A percentile compares a stretch with the other conserved stretches of the same genome.
These are phyloP conservation scores for Candida caryicola DNA, from an alignment of 805 yeast species.

Conservation along the genomic window DNA sequence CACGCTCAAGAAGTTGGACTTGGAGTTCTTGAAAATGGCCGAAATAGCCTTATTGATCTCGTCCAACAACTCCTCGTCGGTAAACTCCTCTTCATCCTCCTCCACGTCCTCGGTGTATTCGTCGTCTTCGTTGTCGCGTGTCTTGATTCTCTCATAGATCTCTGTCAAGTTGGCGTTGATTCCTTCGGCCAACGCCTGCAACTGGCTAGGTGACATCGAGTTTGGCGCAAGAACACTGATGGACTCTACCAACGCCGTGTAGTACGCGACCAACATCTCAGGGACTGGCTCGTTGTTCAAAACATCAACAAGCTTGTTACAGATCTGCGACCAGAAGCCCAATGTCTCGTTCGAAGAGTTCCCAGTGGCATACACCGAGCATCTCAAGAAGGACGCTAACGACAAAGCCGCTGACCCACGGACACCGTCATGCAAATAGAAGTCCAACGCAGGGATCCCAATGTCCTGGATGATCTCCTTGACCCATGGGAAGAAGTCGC, in stretches of 20 bases:
- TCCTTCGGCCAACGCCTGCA: conserved; percentile 55
- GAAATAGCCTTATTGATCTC: conserved; percentile 77
- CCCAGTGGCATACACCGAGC: conserved; percentile 56
- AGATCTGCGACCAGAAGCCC: conserved; percentile 68
- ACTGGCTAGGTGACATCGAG: conserved; percentile 53
- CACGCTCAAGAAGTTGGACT: conserved; percentile 56
- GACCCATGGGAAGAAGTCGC: conserved; percentile 79
- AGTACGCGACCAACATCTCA: conserved; percentile 77
- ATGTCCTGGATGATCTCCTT: conserved; percentile 73
- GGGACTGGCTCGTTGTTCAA: conserved; percentile 77
- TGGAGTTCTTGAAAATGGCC: conserved; percentile 63
- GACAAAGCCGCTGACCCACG: conserved; percentile 86
- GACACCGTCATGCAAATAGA: conserved; percentile 91
- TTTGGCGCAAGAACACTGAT: conserved; percentile 65
- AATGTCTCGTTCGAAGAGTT: conserved; percentile 58
- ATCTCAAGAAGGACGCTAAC: conserved; percentile 70
- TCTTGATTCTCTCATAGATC: conserved; percentile 65
- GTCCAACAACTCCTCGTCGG: conserved; percentile 87
- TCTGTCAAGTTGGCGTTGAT: conserved; percentile 62
- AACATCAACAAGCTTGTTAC: conserved; percentile 64
- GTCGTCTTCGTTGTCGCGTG: conserved; percentile 73
- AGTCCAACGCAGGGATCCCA: conserved; percentile 84
- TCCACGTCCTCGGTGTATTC: conserved; percentile 86
- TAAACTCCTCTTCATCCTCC: conserved; percentile 77
- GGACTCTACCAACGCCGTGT: conserved; percentile 65